phyloP scores from a whole-genome alignment of 2,329 filamentous ascomycete species.

The Aspergillus fijiensis region DNA sequence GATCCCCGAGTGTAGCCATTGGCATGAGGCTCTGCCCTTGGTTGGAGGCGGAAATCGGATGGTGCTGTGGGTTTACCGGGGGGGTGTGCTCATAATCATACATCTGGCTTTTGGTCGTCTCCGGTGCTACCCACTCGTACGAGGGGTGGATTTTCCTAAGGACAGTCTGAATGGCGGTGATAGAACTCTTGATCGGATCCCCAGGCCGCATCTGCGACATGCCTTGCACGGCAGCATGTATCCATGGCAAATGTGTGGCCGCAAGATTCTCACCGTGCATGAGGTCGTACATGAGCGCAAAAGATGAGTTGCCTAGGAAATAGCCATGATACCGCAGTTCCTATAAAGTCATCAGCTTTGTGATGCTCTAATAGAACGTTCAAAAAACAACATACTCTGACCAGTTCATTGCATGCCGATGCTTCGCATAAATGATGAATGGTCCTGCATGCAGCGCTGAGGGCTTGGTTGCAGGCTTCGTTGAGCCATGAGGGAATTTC shows the following conservation, averaged over 20 bases:
- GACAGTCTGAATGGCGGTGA: constrained; percentile 34
- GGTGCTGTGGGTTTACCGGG: neutral
- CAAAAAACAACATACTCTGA: constrained; percentile 32
- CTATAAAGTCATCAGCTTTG: constrained; percentile 23
- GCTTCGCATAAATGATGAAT: constrained; percentile 45
- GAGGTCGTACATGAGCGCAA: constrained; percentile 46
- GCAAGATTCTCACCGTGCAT: constrained; percentile 41
- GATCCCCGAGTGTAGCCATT: neutral
- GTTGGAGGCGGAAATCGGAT: neutral
- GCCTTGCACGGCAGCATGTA: constrained; percentile 40
- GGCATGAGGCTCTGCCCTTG: neutral
- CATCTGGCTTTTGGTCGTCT: neutral
- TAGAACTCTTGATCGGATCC: constrained; percentile 30
- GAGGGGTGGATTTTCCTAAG: constrained; percentile 32
- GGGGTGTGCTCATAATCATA: neutral
- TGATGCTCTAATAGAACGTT: neutral
- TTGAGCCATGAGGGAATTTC: constrained; percentile 43
- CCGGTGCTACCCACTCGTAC: constrained; percentile 27
- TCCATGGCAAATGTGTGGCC: constrained; percentile 44
- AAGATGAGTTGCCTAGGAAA: constrained; percentile 45
- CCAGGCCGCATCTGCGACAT: constrained; percentile 38
- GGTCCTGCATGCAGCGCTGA: constrained; percentile 43
- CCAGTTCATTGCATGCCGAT: constrained; percentile 42
- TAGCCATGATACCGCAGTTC: constrained; percentile 48
- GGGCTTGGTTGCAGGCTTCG: constrained; percentile 45